Evolutionary conservation across 1,139 yeast genomes (phyloP).

Genomic region (Lipomyces yarrowii): DNA sequence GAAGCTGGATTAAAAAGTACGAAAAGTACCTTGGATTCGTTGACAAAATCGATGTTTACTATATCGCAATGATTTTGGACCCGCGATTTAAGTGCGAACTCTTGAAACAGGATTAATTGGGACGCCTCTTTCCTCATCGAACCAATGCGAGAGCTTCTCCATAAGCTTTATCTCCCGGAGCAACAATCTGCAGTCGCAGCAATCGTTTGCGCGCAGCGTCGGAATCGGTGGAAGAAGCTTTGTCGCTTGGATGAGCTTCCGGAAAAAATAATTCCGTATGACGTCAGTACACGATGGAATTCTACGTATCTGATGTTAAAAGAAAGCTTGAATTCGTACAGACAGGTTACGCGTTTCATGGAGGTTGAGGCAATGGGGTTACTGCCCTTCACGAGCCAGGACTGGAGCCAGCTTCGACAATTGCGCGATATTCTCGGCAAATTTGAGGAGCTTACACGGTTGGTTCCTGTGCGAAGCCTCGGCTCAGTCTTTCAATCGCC

Average conservation of each 20-base stretch:
- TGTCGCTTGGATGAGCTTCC: background rate
- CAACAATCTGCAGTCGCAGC: too few relatives aligned
- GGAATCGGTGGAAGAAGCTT: background rate
- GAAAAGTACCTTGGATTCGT: too few relatives aligned
- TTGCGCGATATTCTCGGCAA: background rate
- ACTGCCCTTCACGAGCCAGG: background rate
- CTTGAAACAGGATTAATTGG: background rate
- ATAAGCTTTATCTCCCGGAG: too few relatives aligned
- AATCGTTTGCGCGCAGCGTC: too few relatives aligned
- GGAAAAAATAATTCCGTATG: background rate
- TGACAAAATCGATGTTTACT: too few relatives aligned
- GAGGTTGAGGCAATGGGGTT: background rate
- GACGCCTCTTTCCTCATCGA: too few relatives aligned
- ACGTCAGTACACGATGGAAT: conserved; percentile 10
- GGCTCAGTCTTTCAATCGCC: background rate
- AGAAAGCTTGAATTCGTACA: background rate
- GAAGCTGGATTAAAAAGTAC: background rate
- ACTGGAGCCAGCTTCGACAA: background rate
- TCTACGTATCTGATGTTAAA: conserved; percentile 4
- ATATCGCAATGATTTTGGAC: background rate
- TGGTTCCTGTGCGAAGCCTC: background rate
- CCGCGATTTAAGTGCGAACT: background rate
- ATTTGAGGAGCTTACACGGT: background rate
- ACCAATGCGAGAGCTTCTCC: too few relatives aligned
- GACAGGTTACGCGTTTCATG: background rate